Evolutionary conservation across 2,329 filamentous ascomycete species (phyloP), one percentile per base, ranked within the genome.

Genomic region (Geoglossum cookeanum): DNA sequence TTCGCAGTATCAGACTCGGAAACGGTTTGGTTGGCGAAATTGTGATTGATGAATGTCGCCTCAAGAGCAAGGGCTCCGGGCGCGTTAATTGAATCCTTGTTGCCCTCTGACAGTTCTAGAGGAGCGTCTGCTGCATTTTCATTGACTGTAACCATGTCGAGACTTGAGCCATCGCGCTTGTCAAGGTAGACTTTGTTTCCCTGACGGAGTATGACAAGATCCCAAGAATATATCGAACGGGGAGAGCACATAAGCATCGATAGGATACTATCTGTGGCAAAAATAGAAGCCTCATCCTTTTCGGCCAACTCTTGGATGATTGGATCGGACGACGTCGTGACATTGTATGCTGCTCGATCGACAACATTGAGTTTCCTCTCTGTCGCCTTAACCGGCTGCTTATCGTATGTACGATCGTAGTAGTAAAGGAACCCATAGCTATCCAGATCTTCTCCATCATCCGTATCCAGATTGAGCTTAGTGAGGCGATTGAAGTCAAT

Each of bases 191-290:
- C 83, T 80, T 96, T 96, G 81, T 90, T 87, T 70, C 86, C 88
- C 70, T 94, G 88, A 71, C 87, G 84, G 61, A 88, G 77, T 67
- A 98, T 94, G 68, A 98, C 85, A 65, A 98, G 84, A 72, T 98
- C 92, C 92, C 92, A 98, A 48, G 90, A 90, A 77, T 97, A 97
- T 61, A 98, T 87, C 58, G 88, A 95, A 66, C 94, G 87, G 59
- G 92, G 87, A 55, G 92, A 83, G 74, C 92, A 98, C 92, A 98
- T 98, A 66, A 98, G 84, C 89, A 96, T 97, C 63, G 91, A 97
- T 59, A 98, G 81, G 65, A 98, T 90, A 73, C 85, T 95, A 71
- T 96, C 90, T 49, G 92, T 96, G 61, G 92, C 89, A 68, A 97
- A 98, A 67, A 98, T 91, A 64, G 87, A 92, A 52, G 90, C 92